A percentile compares a stretch with the other conserved stretches of the same genome.
Conservation (phyloP, 305 asterid species). For the Striga hermonthica region DNA sequence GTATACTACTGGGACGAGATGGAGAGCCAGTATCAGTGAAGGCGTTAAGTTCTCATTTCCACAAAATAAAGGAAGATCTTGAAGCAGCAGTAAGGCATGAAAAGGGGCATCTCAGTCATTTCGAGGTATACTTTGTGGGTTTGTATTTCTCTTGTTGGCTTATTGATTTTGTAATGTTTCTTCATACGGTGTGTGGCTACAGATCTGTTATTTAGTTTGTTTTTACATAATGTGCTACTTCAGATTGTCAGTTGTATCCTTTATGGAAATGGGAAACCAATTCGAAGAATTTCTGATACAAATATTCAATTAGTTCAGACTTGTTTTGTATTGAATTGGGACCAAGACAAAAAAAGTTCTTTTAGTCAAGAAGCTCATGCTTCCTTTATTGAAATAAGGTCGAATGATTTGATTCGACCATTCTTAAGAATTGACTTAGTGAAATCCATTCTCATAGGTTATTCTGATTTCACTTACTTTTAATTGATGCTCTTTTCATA, state of each 20-base stretch:
- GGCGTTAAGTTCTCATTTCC: slow-evolving; percentile 58
- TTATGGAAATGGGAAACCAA: too few species aligned
- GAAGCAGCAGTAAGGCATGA: slow-evolving; percentile 57
- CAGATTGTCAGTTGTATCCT: too few species aligned
- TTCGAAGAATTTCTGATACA: too few species aligned
- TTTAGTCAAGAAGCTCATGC: too few species aligned
- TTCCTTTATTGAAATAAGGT: too few species aligned
- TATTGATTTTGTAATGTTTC: slow-evolving; percentile 21
- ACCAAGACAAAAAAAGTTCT: too few species aligned
- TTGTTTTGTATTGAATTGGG: too few species aligned
- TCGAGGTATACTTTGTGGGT: slow-evolving; percentile 51
- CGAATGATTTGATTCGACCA: too few species aligned
- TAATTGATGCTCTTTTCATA: slow-evolving; percentile 27
- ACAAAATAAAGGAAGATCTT: slow-evolving; percentile 49
- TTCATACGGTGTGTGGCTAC: background rate
- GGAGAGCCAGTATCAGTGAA: slow-evolving; percentile 72
- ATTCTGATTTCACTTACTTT: slow-evolving; percentile 20
- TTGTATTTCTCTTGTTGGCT: slow-evolving; percentile 21
- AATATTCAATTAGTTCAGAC: too few species aligned
- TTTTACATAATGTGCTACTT: too few species aligned
- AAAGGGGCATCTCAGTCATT: slow-evolving; percentile 65
- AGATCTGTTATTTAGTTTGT: slow-evolving; percentile 4
- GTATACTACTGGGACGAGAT: slow-evolving; percentile 63
- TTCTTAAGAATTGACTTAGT: too few species aligned
- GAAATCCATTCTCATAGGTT: too few species aligned